Evolutionary conservation across 306 rosid genomes (phyloP), one percentile per base, ranked within the genome.

Genomic region (Ormosia emarginata): DNA sequence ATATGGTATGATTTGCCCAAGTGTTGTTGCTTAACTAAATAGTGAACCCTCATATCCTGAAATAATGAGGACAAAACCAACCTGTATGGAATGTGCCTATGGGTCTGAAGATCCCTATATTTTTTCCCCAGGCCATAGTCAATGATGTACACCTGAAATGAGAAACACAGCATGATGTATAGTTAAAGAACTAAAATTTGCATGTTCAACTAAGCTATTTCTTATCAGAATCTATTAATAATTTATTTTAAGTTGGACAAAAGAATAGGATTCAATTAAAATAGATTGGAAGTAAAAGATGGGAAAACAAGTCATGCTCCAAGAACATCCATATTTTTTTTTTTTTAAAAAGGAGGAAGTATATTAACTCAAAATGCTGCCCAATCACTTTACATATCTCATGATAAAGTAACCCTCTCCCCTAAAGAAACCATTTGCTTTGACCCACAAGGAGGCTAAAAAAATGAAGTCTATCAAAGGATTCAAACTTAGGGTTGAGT

Each of bases 51-150:
- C 33, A 10, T 52, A 69, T 75, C 50, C 66, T 40, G 53, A 71
- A 78, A 75, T 46, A 41, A 57, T 46, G 49, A 75, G 57, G 49
- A 64, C 30, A 65, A 82, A 34, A 81, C 80, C 75, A 83, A 96
- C 99, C 98, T 96, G 94, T 96, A 96, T 37, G 98, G 97, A 82
- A 96, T 96, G 86, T 96, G 99, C 86, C 88, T 94, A 75, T 94
- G 99, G 85, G 97, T 93, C 84, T 96, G 98, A 71, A 94, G 98
- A 89, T 96, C 99, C 87, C 97, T 89, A 70, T 79, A 96, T 91
- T 94, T 96, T 89, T 96, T 96, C 18, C 94, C 99, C 78, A 96
- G 99, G 71, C 99, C 99, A 87, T 82, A 96, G 85, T 96, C 99
- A 87, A 96, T 96, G 74, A 82, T 73, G 68, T 96, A 93, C 53